Evolutionary conservation across 139 green algal species (phyloP), one percentile per base, ranked within the genome.

Genomic region (Chloropicon primus): DNA sequence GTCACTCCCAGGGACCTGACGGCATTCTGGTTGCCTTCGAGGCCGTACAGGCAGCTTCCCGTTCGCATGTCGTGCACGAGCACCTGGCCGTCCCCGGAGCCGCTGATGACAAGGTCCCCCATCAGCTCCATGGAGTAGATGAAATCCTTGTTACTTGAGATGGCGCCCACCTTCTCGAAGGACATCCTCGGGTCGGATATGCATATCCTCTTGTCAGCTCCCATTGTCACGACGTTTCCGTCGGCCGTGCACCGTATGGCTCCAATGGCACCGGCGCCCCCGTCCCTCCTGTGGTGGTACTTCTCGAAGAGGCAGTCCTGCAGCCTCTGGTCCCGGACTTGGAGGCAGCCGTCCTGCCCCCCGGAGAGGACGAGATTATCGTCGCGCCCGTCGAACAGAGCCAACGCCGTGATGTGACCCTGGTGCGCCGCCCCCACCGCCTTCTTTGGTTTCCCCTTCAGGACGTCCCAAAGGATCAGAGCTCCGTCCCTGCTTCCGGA

Each of bases 321-420:
- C 29, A 75, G 74, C 1, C 85, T 75, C 0, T 25, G 53, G 71
- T 89, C 87, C 87, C 85, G 89, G n/a, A 80, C 75, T n/a, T 81
- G 41, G 3, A 93, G 27, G 17, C 41, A 27, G 22, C 88, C 88
- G 74, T 93, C 88, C 77, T 91, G 88, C 0, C 82, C 86, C 10
- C 83, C 85, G 10, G 76, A 82, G 22, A 88, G 17, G 0, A 82
- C 62, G 62, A 79, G 22, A 28, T 24, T 73, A 10, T 28, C 76
- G 28, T 81, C 82, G 28, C 24, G 74, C 1, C 22, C 74, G 10
- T 85, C 62, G 10, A 26, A 53, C 86, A 86, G 92, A 0, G 79
- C 78, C 24, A 96, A 80, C 1, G 90, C 82, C 26, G 90, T 96
- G 53, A 93, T 77, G 78, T 94, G 91, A 0, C 91, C 91, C 25